Conservation (phyloP, 2,329 filamentous ascomycete genomes). For the Fusarium sarcochroum region DNA sequence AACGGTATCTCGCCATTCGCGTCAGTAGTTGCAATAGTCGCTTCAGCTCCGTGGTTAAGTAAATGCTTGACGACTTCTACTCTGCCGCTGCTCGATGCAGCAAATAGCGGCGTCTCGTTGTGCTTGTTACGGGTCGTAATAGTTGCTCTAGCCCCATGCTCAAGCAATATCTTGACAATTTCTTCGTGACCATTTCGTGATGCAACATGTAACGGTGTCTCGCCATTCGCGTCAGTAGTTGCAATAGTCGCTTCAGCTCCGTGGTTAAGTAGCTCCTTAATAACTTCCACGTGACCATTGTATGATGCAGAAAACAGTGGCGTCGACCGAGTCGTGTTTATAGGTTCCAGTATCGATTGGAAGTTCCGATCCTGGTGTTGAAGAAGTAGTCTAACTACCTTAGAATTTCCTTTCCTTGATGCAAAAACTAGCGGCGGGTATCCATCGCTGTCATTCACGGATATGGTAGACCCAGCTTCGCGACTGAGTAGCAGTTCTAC, state of each 20-base stretch:
- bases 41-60: fast-evolving
- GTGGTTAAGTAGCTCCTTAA: too few relatives aligned
- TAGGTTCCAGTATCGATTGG: fast-evolving
- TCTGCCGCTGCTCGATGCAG: fast-evolving
- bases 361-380: too few relatives aligned
- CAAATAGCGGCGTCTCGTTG: too few relatives aligned
- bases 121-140: too few relatives aligned
- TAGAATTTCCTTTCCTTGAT: too few relatives aligned
- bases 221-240: fast-evolving
- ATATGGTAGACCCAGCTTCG: background rate
- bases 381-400: too few relatives aligned
- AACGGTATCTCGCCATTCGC: background rate
- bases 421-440: too few relatives aligned
- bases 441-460: too few relatives aligned
- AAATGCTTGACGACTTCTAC: background rate
- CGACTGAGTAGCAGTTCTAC: background rate
- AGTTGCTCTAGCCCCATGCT: background rate
- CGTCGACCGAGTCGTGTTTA: too few relatives aligned
- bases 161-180: background rate
- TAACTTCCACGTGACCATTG: too few relatives aligned
- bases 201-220: background rate
- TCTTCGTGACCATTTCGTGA: fast-evolving
- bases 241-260: too few relatives aligned
- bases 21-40: fast-evolving
- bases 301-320: too few relatives aligned